Conservation (phyloP, 2,329 filamentous ascomycete genomes). For the Aspergillus sp. region DNA sequence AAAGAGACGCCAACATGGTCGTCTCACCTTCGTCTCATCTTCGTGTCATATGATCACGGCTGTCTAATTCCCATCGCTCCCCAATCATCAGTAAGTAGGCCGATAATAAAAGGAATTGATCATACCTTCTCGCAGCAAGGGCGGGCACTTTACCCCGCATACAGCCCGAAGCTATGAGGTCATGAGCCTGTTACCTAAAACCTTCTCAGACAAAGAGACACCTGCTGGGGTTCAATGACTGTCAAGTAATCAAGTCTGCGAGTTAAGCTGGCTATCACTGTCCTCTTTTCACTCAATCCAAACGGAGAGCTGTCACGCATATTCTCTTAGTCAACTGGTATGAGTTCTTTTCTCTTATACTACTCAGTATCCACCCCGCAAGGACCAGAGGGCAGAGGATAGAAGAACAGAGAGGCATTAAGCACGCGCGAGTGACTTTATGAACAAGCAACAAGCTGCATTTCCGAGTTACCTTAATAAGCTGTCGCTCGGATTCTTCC, state of each 20-base stretch:
- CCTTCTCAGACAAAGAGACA: not conserved
- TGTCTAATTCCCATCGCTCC: not conserved
- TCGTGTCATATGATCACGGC: not conserved
- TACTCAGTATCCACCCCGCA: not conserved
- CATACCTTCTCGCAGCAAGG: not conserved
- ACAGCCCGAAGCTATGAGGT: constrained; percentile 8
- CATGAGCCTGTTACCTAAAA: constrained; percentile 10
- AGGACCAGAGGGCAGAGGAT: too few relatives aligned
- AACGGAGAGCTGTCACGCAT: not conserved
- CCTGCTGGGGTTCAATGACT: too few relatives aligned
- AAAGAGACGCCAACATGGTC: not conserved
- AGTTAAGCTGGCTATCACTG: not conserved
- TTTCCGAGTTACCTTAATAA: not conserved
- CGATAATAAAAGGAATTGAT: not conserved
- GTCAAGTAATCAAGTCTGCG: not conserved
- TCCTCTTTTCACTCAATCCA: too few relatives aligned
- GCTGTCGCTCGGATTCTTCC: not conserved
- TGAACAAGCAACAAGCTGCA: not conserved
- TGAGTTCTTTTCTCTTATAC: not conserved
- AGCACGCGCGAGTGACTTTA: not conserved
- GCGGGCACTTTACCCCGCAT: constrained; percentile 6
- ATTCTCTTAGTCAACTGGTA: not conserved
- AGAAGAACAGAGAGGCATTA: not conserved
- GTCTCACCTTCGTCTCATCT: not conserved
- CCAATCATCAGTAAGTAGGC: not conserved